Evolutionary conservation across 306 rosid genomes (phyloP).

Genomic region (Oxytropis ochrocephala): DNA sequence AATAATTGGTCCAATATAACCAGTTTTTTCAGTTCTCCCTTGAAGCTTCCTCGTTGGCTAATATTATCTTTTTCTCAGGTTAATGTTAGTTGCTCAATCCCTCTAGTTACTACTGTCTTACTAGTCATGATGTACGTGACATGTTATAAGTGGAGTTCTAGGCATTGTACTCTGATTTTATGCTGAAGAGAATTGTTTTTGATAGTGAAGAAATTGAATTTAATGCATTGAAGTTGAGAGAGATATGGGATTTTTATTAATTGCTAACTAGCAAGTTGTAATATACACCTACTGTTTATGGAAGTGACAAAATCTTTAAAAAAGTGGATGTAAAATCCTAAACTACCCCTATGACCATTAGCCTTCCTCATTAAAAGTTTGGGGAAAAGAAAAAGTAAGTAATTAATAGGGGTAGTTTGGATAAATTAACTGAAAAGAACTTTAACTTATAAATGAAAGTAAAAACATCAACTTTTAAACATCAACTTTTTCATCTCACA

Average conservation of each 20-base stretch:
- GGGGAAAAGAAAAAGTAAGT: no score
- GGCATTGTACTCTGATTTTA: neutral
- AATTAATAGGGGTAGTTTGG: no score
- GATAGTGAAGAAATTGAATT: neutral
- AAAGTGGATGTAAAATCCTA: no score
- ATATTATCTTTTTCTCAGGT: neutral
- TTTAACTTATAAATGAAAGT: no score
- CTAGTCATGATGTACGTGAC: neutral
- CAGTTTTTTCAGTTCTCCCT: neutral
- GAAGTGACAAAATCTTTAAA: no score
- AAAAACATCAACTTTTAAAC: no score
- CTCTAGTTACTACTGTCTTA: neutral
- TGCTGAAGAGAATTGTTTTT: neutral
- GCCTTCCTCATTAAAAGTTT: no score
- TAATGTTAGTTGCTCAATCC: neutral
- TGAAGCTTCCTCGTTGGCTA: neutral
- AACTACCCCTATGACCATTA: no score
- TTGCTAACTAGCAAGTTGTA: no score
- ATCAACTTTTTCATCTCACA: no score
- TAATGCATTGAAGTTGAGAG: neutral
- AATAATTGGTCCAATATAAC: neutral
- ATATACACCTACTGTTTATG: no score
- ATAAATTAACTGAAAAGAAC: no score
- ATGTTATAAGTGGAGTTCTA: neutral
- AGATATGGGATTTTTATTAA: neutral